Percentiles rank a stretch among this genome's conserved stretches.
phyloP scores from a whole-genome alignment of 306 rosid genomes.

The Arachis stenosperma region DNA sequence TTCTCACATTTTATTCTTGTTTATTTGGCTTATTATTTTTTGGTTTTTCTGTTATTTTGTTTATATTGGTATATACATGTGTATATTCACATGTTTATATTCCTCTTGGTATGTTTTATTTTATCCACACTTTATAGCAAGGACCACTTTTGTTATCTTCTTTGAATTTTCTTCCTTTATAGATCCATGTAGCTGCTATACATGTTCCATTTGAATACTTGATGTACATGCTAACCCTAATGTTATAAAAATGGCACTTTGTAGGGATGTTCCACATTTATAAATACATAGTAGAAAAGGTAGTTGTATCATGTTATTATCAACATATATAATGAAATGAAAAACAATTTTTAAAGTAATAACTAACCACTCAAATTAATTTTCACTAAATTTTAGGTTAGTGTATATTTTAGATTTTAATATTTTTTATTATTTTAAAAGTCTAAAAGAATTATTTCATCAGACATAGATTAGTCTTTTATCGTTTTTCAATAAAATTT shows the following conservation, averaged over 20 bases:
- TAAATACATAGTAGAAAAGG: not conserved
- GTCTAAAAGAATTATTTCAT: too few species aligned
- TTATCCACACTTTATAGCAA: conserved; percentile 19
- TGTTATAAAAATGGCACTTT: not conserved
- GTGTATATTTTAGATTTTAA: too few species aligned
- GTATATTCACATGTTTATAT: conserved; percentile 30
- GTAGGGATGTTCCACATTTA: conserved; percentile 2
- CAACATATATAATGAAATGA: too few species aligned
- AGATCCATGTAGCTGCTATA: conserved; percentile 14
- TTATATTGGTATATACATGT: not conserved
- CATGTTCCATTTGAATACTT: conserved; percentile 12
- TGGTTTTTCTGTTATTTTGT: not conserved
- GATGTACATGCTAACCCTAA: not conserved
- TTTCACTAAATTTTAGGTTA: too few species aligned
- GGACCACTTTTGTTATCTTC: conserved; percentile 42
- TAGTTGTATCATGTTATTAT: too few species aligned
- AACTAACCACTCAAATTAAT: too few species aligned
- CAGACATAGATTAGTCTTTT: too few species aligned
- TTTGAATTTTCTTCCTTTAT: not conserved
- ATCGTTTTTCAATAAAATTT: too few species aligned
- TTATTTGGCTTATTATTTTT: conserved; percentile 12
- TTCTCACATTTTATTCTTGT: not conserved
- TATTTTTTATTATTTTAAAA: too few species aligned
- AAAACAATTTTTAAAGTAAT: too few species aligned
- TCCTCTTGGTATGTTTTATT: conserved; percentile 8